phyloP scores from a whole-genome alignment of 306 rosid genomes.

The Boehmeria nivea region DNA sequence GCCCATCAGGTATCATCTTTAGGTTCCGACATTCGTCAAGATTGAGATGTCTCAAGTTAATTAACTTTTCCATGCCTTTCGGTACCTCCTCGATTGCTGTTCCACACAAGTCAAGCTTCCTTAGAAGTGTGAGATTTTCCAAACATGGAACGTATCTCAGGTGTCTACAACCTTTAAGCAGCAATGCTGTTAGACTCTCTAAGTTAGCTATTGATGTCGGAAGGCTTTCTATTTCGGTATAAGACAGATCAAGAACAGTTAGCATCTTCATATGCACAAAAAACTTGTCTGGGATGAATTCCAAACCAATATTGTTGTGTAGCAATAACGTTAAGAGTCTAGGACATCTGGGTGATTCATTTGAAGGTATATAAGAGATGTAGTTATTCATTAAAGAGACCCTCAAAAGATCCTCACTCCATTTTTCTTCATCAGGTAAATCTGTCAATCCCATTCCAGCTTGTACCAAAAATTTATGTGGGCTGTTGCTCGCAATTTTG shows the following conservation, averaged over 20 bases:
- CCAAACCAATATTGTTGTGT: neutral
- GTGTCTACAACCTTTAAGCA: neutral
- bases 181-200: constrained; percentile 7
- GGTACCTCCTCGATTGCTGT: constrained; percentile 6
- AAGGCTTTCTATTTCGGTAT: neutral
- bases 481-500: neutral
- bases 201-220: neutral
- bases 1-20: neutral
- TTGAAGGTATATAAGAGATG: neutral
- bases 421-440: neutral
- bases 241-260: constrained; percentile 8
- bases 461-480: constrained; percentile 3
- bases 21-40: neutral
- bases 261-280: constrained; percentile 4
- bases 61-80: neutral
- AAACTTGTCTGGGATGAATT: constrained; percentile 2
- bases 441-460: neutral
- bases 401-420: constrained; percentile 9
- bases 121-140: neutral
- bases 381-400: constrained; percentile 4
- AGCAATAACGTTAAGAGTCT: constrained; percentile 8
- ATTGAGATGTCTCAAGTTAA: constrained; percentile 1
- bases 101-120: neutral
- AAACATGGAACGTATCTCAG: constrained; percentile 6
- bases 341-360: neutral